phyloP scores from a whole-genome alignment of 2,329 filamentous ascomycete species.

The Talaromyces sp. region DNA sequence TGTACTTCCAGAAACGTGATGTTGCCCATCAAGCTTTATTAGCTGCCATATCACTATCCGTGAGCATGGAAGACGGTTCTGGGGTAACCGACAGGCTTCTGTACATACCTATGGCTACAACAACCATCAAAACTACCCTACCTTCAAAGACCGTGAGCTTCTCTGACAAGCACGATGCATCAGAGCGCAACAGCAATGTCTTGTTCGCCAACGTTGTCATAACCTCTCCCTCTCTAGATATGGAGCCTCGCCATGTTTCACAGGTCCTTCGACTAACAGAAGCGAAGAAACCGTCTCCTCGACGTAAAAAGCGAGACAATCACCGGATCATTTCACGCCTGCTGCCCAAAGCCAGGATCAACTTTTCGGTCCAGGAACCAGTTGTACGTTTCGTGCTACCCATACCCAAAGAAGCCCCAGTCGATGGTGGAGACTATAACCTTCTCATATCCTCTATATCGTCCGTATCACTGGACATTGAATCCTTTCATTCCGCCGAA shows the following conservation, averaged over 20 bases:
- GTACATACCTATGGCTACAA: conserved; percentile 96
- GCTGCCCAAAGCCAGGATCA: conserved; percentile 88
- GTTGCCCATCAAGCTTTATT: conserved; percentile 92
- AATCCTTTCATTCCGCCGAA: conserved; percentile 87
- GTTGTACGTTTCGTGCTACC: conserved; percentile 87
- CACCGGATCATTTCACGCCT: conserved; percentile 80
- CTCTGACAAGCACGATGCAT: conserved; percentile 64
- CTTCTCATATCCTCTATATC: conserved; percentile 93
- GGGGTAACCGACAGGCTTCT: conserved; percentile 80
- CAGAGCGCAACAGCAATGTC: conserved; percentile 91
- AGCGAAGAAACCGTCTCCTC: conserved; percentile 46
- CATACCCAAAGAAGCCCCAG: conserved; percentile 59
- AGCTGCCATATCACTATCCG: conserved; percentile 85
- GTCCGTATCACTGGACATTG: conserved; percentile 85
- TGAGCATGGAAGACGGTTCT: conserved; percentile 87
- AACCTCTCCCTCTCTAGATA: conserved; percentile 89
- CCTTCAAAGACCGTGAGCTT: conserved; percentile 91
- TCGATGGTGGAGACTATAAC: conserved; percentile 78
- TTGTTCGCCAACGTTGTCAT: conserved; percentile 94
- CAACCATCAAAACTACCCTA: conserved; percentile 86
- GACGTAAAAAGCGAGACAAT: conserved; percentile 44
- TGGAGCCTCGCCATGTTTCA: conserved; percentile 88
- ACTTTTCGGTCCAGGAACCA: conserved; percentile 94
- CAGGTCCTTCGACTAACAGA: conserved; percentile 74
- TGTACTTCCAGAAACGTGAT: conserved; percentile 94